These are phyloP conservation scores for Scheffersomyces segobiensis DNA, from an alignment of 1,139 yeast genomes.

Conservation along the genomic window DNA sequence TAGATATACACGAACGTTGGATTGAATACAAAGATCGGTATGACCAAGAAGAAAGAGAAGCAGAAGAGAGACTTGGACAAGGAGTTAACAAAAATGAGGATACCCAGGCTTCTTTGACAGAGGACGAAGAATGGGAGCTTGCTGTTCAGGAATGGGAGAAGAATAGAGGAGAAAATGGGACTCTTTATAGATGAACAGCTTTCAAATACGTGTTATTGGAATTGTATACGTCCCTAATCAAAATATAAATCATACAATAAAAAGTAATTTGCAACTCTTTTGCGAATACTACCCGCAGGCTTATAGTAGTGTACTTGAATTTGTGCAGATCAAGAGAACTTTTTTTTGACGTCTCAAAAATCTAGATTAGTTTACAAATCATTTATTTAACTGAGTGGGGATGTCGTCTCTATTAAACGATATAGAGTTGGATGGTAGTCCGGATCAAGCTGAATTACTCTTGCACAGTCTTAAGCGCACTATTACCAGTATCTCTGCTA, in stretches of 20 bases:
- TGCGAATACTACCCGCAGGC: too few species aligned
- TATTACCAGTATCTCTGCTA: slow-evolving; percentile 10
- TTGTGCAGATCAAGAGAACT: background rate
- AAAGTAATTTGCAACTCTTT: background rate
- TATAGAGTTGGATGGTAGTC: background rate
- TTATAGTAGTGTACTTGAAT: background rate
- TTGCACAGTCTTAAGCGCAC: background rate
- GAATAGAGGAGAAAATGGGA: slow-evolving; percentile 16
- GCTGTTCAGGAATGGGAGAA: slow-evolving; percentile 68
- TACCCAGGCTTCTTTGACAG: slow-evolving; percentile 33
- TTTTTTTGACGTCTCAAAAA: background rate
- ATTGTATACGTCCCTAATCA: background rate
- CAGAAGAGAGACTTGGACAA: slow-evolving; percentile 32
- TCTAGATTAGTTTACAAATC: too few species aligned
- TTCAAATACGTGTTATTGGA: background rate
- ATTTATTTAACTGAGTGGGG: background rate
- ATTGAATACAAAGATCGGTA: slow-evolving; percentile 77
- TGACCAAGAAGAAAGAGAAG: slow-evolving; percentile 60
- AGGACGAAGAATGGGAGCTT: slow-evolving; percentile 71
- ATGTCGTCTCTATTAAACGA: background rate
- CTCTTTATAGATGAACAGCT: slow-evolving; percentile 1
- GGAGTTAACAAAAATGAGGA: slow-evolving; percentile 29
- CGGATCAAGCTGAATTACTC: slow-evolving; percentile 4
- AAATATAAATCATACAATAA: too few species aligned
- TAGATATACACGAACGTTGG: slow-evolving; percentile 96